Base-by-base conservation (phyloP, 768 basidiomycete genomes). In the Trametes coccinea region DNA sequence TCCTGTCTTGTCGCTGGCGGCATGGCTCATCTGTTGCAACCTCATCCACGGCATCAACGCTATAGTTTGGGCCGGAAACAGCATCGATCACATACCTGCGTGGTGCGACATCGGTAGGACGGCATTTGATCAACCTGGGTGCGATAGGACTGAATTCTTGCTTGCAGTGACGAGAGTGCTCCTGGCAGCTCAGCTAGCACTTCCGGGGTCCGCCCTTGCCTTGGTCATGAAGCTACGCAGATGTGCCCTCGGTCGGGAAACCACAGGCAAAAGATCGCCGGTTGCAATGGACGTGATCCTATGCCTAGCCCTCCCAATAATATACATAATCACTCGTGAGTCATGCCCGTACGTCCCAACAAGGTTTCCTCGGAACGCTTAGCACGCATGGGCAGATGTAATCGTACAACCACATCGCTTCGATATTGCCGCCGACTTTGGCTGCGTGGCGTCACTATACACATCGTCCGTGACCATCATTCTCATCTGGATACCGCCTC, bases 101-200 rank as follows among this genome's bases (percentile, higher is more conserved):
- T 94, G 89, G 89, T 93, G 92, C 69, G 92, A 94, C 70, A 85
- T 94, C 49, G 75, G 89, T 90, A 53, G 75, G 77, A 61, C 62
- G 16, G 29, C 46, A 11, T 1, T 17, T 44, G 60, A 29, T 2
- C 47, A 66, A 1, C 71, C 73, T 3, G 68, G 75, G 8, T 78
- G 76, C 75, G 6, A 11, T 37, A 5, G 11, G 34, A 37, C 34
- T 37, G 34, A 37, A 11, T 78, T 78, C 56, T 78, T 77, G 56
- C 73, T 79, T 17, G 29, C 44, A 70, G 64, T 53, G 13, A 65
- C 65, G 31, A 71, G 67, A 60, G 46, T 72, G 1, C 62, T 67
- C 11, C 56, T 68, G 4, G 69, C 64, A 4, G 43, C 65, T 11
- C 64, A 63, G 41, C 10, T 69, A 7, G 67, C 67, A 16, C 22